phyloP scores from a whole-genome alignment of 345 rosid genomes.

The Dovyalis caffra region DNA sequence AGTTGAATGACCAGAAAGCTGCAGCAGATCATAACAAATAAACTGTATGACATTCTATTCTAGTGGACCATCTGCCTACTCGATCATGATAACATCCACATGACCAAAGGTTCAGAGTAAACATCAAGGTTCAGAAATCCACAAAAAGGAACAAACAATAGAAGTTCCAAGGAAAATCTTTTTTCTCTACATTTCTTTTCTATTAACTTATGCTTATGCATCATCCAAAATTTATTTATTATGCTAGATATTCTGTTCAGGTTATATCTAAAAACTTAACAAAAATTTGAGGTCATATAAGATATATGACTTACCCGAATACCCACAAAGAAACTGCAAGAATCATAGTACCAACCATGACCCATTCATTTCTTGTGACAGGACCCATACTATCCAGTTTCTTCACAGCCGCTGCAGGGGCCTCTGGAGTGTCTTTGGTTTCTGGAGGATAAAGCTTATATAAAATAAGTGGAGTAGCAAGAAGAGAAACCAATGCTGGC shows the following conservation, averaged over 20 bases:
- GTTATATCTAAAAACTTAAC: neutral
- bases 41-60: neutral
- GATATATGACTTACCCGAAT: constrained; percentile 56
- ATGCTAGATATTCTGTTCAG: neutral
- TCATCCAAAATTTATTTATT: neutral
- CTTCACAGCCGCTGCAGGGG: constrained; percentile 85
- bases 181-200: neutral
- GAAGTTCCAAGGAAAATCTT: neutral
- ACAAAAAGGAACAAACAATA: neutral
- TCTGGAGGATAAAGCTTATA: constrained; percentile 96
- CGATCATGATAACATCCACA: neutral
- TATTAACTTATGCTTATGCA: neutral
- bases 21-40: neutral
- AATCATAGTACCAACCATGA: constrained; percentile 90
- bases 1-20: neutral
- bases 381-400: constrained; percentile 84
- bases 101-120: neutral
- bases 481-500: constrained; percentile 70
- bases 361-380: constrained; percentile 78
- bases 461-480: constrained; percentile 71
- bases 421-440: constrained; percentile 88
- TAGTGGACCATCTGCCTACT: neutral
- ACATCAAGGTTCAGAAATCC: neutral
- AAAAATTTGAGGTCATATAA: neutral
- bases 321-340: constrained; percentile 95